Conservation (phyloP, 192 early-diverging fungal species). For the Backusella liffmaniae region DNA sequence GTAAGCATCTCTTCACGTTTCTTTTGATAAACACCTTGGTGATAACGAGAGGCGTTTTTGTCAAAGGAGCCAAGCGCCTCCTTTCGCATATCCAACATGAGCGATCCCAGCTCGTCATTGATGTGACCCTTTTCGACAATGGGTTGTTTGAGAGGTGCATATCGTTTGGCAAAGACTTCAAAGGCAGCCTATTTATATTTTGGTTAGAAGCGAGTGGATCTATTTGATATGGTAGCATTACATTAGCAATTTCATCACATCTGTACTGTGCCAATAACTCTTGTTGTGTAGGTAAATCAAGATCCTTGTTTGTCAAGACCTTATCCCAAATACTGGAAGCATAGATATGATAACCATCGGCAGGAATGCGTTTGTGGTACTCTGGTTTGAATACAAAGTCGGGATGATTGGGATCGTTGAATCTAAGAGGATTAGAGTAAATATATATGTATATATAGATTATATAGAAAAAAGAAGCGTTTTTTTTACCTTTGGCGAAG, state of each 20-base stretch:
- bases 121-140: slow-evolving; percentile 77
- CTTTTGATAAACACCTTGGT: slow-evolving; percentile 81
- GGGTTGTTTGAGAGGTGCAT: slow-evolving; percentile 62
- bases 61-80: slow-evolving; percentile 77
- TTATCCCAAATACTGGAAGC: slow-evolving; percentile 95
- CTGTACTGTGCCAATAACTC: slow-evolving; percentile 97
- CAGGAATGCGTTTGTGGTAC: slow-evolving; percentile 92
- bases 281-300: slow-evolving; percentile 98
- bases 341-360: slow-evolving; percentile 93
- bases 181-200: slow-evolving; percentile 50
- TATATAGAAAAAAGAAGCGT: too few species aligned
- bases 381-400: slow-evolving; percentile 83
- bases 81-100: slow-evolving; percentile 55
- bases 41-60: slow-evolving; percentile 87
- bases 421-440: slow-evolving; percentile 40
- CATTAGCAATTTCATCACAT: slow-evolving; percentile 93
- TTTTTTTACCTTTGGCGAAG: slow-evolving; percentile 60
- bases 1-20: slow-evolving; percentile 82
- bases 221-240: slow-evolving; percentile 15
- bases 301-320: slow-evolving; percentile 90
- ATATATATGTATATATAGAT: too few species aligned
- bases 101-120: slow-evolving; percentile 70
- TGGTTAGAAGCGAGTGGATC: neutral
- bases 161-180: slow-evolving; percentile 62
- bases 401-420: slow-evolving; percentile 61